Evolutionary conservation across 768 basidiomycete genomes (phyloP), one percentile per base, ranked within the genome.

Genomic region (Lyophyllum shimeji): DNA sequence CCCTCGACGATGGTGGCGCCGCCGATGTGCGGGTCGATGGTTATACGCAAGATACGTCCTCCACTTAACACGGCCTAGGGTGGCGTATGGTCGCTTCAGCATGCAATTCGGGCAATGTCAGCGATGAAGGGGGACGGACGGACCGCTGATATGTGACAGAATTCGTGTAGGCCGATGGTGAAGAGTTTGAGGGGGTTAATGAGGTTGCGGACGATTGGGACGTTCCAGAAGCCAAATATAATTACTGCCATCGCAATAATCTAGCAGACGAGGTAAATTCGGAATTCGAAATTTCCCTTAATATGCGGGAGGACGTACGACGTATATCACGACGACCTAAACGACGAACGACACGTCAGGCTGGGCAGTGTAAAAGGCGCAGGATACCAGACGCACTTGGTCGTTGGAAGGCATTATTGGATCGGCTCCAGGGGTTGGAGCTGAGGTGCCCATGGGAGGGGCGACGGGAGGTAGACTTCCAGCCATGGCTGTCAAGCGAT

Each of bases 141-240:
- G 60, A 93, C 92, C 37, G 84, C 83, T 47, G 80, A 75, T 65
- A 93, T 86, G 69, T 95, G 93, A 65, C 89, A 93, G 15, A 94
- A 77, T 67, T 95, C 93, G 64, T 95, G 93, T 82, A 85, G 91
- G 42, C 91, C 92, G 57, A 94, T 93, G 50, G 90, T 89, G 67
- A 94, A 87, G 13, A 94, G 76, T 69, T 94, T 94, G 63, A 94
- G 78, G 8, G 92, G 92, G 65, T 83, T 90, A 65, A 93, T 93
- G 72, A 90, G 65, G 65, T 85, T 83, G 45, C 92, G 79, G 23
- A 85, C 85, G 54, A 87, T 84, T 3, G 92, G 92, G 42, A 93
- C 88, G 71, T 87, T 89, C 92, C 92, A 94, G 60, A 92, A 79
- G 42, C 89, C 92, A 63, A 93, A 91, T 56, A 92, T 90, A 59